These are phyloP conservation scores for Amanita phalloides DNA, from an alignment of 768 basidiomycete genomes.

Conservation along the genomic window DNA sequence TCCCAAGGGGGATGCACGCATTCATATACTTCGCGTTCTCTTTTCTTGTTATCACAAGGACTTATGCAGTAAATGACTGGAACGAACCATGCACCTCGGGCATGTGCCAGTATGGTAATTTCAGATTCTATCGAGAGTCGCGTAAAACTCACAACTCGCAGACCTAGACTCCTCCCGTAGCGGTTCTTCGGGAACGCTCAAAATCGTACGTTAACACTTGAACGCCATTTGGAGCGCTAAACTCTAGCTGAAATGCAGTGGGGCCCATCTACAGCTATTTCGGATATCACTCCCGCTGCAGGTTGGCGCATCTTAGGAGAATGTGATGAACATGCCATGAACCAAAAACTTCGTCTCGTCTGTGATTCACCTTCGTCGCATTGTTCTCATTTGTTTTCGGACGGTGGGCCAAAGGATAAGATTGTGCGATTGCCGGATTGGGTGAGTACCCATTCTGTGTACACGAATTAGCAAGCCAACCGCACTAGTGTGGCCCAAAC, in stretches of 20 bases:
- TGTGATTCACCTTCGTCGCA: slow-evolving; percentile 15
- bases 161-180: not conserved
- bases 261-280: slow-evolving; percentile 16
- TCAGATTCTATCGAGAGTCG: no score
- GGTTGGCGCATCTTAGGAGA: slow-evolving; percentile 26
- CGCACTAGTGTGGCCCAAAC: slow-evolving; percentile 8
- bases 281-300: slow-evolving; percentile 28
- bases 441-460: slow-evolving; percentile 10
- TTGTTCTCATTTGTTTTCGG: slow-evolving; percentile 20
- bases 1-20: not conserved
- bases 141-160: slow-evolving; percentile 1
- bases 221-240: not conserved
- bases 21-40: not conserved
- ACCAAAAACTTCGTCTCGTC: slow-evolving; percentile 24
- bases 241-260: slow-evolving; percentile 8
- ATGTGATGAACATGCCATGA: slow-evolving; percentile 18
- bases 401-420: slow-evolving; percentile 20
- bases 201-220: not conserved
- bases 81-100: slow-evolving; percentile 10
- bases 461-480: not conserved
- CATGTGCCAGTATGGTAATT: slow-evolving; percentile 10
- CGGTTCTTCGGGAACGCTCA: not conserved
- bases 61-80: slow-evolving; percentile 10
- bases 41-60: not conserved
- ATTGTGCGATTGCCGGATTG: slow-evolving; percentile 23